Conservation (phyloP, 2,329 filamentous ascomycete species). For the Ciborinia camelliae region DNA sequence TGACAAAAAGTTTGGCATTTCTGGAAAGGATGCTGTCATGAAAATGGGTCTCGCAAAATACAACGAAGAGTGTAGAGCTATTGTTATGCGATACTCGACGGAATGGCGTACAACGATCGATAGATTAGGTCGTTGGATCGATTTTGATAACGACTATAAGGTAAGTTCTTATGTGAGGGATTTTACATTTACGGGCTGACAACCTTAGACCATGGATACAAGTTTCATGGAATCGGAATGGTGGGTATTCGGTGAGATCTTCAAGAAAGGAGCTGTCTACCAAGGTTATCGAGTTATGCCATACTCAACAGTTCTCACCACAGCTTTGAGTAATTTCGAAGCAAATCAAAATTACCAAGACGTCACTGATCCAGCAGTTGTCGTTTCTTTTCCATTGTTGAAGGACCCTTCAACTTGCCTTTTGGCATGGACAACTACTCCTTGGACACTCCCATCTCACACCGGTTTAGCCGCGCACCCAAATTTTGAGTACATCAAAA, state of each 20-base stretch:
- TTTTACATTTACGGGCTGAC: constrained; percentile 22
- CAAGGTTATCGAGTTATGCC: constrained; percentile 91
- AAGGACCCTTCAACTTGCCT: constrained; percentile 72
- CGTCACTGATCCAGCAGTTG: constrained; percentile 83
- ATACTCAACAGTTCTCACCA: constrained; percentile 86
- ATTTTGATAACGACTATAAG: constrained; percentile 98
- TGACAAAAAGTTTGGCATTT: constrained; percentile 90
- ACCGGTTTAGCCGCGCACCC: constrained; percentile 74
- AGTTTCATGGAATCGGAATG: constrained; percentile 93
- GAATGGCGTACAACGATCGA: constrained; percentile 91
- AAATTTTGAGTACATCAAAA: constrained; percentile 83
- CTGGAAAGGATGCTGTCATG: constrained; percentile 80
- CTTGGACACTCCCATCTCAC: constrained; percentile 82
- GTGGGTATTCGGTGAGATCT: constrained; percentile 96
- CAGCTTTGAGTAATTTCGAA: constrained; percentile 89
- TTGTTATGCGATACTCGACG: constrained; percentile 84
- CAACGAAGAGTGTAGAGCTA: constrained; percentile 85
- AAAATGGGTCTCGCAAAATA: constrained; percentile 84
- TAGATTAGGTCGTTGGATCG: constrained; percentile 88
- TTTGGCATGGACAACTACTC: constrained; percentile 48
- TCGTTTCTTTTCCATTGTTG: constrained; percentile 81
- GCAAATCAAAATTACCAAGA: constrained; percentile 94
- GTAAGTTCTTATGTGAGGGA: constrained; percentile 40
- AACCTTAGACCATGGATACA: constrained; percentile 77
- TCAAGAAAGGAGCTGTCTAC: constrained; percentile 86